phyloP scores from a whole-genome alignment of 345 rosid genomes.

The Eucalyptus decipiens region DNA sequence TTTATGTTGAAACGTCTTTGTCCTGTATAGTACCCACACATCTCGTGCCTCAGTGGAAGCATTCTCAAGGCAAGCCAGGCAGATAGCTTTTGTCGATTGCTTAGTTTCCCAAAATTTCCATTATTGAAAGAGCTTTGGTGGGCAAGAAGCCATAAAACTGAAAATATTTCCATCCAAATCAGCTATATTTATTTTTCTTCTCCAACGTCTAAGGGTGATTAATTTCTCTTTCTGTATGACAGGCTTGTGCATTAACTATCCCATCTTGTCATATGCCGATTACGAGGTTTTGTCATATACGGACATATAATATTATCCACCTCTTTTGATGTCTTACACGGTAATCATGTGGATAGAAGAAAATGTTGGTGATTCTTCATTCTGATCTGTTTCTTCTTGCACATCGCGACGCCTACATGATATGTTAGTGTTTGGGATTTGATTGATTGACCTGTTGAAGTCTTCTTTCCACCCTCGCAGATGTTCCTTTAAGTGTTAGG shows the following conservation, averaged over 20 bases:
- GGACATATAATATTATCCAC: neutral
- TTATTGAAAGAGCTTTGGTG: neutral
- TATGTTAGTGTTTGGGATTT: neutral
- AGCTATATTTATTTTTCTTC: neutral
- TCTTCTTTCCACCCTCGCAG: conserved; percentile 18
- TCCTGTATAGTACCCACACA: neutral
- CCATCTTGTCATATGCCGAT: neutral
- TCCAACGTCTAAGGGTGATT: neutral
- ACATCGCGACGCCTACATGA: neutral
- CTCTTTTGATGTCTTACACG: neutral
- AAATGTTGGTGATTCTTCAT: neutral
- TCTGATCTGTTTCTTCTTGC: neutral
- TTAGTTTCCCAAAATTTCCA: neutral
- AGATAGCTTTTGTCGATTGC: neutral
- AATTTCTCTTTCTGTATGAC: neutral
- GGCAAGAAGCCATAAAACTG: neutral
- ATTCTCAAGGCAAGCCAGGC: neutral
- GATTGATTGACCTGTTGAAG: neutral
- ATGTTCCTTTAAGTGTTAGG: conserved; percentile 69
- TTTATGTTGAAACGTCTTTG: neutral
- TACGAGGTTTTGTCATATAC: neutral
- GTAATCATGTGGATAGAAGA: neutral
- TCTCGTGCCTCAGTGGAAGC: neutral
- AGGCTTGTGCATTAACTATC: neutral
- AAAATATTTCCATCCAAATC: neutral